Conservation (phyloP, 1,139 yeast species). For the Yamadazyma sp. region DNA sequence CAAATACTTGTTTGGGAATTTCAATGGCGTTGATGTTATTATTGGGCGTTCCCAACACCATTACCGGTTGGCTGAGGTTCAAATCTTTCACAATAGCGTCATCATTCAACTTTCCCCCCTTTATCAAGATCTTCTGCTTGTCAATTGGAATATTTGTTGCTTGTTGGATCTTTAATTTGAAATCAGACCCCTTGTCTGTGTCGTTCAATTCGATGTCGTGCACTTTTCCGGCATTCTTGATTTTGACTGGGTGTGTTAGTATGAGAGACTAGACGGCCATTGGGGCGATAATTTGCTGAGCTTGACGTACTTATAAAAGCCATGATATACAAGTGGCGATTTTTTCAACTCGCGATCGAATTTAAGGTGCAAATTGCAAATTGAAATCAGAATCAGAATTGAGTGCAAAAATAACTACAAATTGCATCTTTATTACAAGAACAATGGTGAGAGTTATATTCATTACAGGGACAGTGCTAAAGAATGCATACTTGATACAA, state of each 20-base stretch:
- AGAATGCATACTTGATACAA: too few species aligned
- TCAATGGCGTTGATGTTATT: slow-evolving; percentile 63
- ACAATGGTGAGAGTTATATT: too few species aligned
- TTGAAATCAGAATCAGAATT: neutral
- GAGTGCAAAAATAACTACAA: slow-evolving; percentile 2
- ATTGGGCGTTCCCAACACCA: slow-evolving; percentile 93
- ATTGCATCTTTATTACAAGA: too few species aligned
- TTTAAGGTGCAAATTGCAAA: neutral
- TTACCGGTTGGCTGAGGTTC: slow-evolving; percentile 64
- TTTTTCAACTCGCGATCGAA: slow-evolving; percentile 1
- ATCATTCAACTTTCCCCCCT: slow-evolving; percentile 84
- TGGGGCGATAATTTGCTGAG: too few species aligned
- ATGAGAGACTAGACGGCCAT: neutral
- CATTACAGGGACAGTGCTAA: too few species aligned
- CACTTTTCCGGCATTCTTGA: slow-evolving; percentile 84
- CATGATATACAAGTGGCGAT: slow-evolving; percentile 5
- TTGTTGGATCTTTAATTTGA: slow-evolving; percentile 70
- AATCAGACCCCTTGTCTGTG: slow-evolving; percentile 59
- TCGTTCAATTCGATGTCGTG: slow-evolving; percentile 65
- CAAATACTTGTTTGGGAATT: slow-evolving; percentile 52
- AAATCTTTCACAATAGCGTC: slow-evolving; percentile 47
- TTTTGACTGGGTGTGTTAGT: slow-evolving; percentile 21
- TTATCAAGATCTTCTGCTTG: slow-evolving; percentile 86
- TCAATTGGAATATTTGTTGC: slow-evolving; percentile 80
- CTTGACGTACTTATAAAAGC: slow-evolving; percentile 12